These are phyloP conservation scores for Cinchona pubescens DNA, from an alignment of 257 asterid genomes.

Conservation along the genomic window DNA sequence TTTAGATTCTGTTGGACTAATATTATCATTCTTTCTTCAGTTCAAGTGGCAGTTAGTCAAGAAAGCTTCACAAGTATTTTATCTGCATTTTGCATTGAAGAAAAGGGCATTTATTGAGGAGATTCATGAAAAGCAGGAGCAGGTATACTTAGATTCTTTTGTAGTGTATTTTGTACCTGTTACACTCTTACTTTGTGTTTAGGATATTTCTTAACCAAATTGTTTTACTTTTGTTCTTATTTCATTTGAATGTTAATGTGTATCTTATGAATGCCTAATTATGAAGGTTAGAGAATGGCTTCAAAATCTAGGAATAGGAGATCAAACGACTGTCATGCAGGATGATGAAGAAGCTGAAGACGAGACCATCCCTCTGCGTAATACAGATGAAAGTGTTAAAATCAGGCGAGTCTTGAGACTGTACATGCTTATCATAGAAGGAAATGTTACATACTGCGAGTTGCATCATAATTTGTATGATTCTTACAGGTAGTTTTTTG, in stretches of 20 bases:
- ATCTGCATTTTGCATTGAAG: conserved; percentile 81
- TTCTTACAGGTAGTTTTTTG: conserved; percentile 98
- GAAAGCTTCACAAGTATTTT: conserved; percentile 89
- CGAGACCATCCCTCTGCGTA: conserved; percentile 59
- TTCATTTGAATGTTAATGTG: not conserved
- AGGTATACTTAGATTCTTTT: conserved; percentile 45
- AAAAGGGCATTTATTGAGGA: conserved; percentile 82
- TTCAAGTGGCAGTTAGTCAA: conserved; percentile 78
- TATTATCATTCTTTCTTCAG: conserved; percentile 34
- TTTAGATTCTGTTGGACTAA: conserved; percentile 28
- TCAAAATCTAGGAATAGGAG: conserved; percentile 90
- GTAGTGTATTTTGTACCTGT: not conserved
- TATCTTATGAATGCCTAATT: conserved; percentile 27
- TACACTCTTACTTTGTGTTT: not conserved
- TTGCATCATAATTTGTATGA: conserved; percentile 67
- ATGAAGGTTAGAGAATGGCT: conserved; percentile 93
- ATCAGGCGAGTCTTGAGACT: conserved; percentile 62
- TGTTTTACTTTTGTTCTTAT: not conserved
- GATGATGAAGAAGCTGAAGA: conserved; percentile 91
- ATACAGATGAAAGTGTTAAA: conserved; percentile 58
- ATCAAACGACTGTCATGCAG: conserved; percentile 62
- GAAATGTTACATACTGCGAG: conserved; percentile 35
- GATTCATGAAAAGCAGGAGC: conserved; percentile 94
- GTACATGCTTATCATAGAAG: conserved; percentile 25
- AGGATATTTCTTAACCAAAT: not conserved